Evolutionary conservation across 208 protist genomes (phyloP).

Genomic region (Acanthamoeba polyphaga): DNA sequence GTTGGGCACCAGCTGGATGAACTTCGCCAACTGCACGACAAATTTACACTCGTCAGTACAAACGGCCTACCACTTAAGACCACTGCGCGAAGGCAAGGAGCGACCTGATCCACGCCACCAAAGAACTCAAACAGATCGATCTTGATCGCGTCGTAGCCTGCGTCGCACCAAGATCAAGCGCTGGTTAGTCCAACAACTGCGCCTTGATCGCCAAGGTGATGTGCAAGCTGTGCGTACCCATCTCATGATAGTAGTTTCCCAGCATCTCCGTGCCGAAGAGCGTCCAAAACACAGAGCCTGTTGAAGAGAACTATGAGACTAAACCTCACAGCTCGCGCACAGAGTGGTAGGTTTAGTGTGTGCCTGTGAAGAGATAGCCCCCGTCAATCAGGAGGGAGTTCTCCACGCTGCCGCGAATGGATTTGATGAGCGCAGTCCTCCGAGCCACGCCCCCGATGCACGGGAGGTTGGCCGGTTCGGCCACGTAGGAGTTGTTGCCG

Average conservation of each 20-base stretch:
- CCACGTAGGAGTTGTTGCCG: conserved; percentile 7
- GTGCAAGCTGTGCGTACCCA: neutral
- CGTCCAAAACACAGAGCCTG: conserved; percentile 17
- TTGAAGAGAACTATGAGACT: neutral
- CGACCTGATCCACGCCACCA: conserved; percentile 19
- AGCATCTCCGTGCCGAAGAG: conserved; percentile 31
- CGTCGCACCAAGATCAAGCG: neutral
- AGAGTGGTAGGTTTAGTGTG: neutral
- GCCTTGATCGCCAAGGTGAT: neutral
- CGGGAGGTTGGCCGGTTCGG: neutral
- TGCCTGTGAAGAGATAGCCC: conserved; percentile 4
- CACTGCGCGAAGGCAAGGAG: neutral
- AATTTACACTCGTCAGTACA: neutral
- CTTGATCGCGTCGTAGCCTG: conserved; percentile 40
- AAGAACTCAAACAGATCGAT: conserved; percentile 50
- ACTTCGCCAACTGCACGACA: neutral
- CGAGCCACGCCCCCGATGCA: neutral
- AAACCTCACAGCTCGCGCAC: no score
- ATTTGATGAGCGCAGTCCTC: neutral
- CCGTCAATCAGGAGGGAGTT: conserved; percentile 41
- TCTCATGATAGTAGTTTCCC: neutral
- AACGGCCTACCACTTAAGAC: no score
- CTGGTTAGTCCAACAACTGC: neutral
- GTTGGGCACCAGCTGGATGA: conserved; percentile 22
- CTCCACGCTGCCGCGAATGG: neutral